Conservation (phyloP, 202 grass and related monocot genomes). For the Zoysia matrella region DNA sequence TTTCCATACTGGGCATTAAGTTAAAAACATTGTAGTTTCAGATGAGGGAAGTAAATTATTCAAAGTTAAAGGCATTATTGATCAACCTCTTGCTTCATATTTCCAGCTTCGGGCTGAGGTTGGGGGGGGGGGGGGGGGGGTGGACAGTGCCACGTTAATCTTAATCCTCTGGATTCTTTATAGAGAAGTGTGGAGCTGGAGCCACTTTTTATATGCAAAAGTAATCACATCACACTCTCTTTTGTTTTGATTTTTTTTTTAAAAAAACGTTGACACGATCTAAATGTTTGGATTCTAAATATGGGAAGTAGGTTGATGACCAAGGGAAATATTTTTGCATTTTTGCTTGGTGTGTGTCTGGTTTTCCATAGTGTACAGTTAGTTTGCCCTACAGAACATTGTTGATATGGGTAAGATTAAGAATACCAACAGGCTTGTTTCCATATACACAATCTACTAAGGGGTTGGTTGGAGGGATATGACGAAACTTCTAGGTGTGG, state of each 20-base stretch:
- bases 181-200: constrained; percentile 4
- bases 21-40: not conserved
- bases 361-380: not conserved
- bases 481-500: not conserved
- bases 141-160: constrained; percentile 5
- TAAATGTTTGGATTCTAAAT: not conserved
- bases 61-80: not conserved
- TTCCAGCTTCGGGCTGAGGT: not conserved
- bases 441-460: not conserved
- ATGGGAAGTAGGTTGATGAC: not conserved
- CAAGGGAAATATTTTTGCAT: not conserved
- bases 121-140: not conserved
- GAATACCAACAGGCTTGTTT: not conserved
- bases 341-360: constrained; percentile 5
- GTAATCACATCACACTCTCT: not conserved
- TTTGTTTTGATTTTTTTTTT: not conserved
- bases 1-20: constrained; percentile 14
- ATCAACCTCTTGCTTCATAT: constrained; percentile 9
- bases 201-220: not conserved
- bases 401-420: not conserved
- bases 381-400: not conserved
- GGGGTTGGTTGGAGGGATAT: not conserved
- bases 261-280: not conserved
- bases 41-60: not conserved
- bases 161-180: not conserved